Evolutionary conservation across 805 yeast species (phyloP), one percentile per base, ranked within the genome.

Genomic region (Lipomyces yamanashiensis): DNA sequence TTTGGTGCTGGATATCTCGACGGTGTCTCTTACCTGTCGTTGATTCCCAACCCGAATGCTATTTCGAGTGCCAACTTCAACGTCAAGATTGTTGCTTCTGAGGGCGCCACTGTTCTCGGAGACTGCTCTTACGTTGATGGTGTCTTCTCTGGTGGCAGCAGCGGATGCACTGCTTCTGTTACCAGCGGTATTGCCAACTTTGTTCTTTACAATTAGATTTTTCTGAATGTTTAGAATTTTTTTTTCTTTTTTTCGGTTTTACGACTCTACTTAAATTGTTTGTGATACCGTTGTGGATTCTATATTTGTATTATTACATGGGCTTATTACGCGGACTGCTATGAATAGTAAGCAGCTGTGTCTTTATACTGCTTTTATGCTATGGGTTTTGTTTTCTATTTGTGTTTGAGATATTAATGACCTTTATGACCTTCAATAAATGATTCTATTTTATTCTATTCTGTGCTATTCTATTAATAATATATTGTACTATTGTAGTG

Each of bases 141-240:
- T 71, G 63, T 71, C 41, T 83, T 83, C 72, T 90, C 89, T 64
- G 62, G 69, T 28, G 63, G 66, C 44, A 66, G 87, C 51, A 91
- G 86, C 72, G 98, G 98, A 71, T 93, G 98, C 85, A 93, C 98
- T 59, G 96, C 88, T 69, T 87, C 96, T 70, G 96, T 93, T 69
- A 85, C 91, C 63, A 76, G 81, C 39, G 98, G 99, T 77, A 80
- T 79, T 69, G 98, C 96, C 67, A 82, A 88, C 76, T 89, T 88
- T 76, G 96, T 91, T 60, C 82, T 92, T 69, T 91, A 90, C 67
- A 48, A 43, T 17, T 23, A 52, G 21, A 13, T 7, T 5, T 17
- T 1, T 33, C 6, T 34, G 21, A 2, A 9, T 49, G 41, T 15
- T 33, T 45, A 36, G 10, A 12, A 10, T 50, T 21, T 39, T 43